Conservation (phyloP, 2,329 filamentous ascomycete species). For the Ambrosiella beaveri region DNA sequence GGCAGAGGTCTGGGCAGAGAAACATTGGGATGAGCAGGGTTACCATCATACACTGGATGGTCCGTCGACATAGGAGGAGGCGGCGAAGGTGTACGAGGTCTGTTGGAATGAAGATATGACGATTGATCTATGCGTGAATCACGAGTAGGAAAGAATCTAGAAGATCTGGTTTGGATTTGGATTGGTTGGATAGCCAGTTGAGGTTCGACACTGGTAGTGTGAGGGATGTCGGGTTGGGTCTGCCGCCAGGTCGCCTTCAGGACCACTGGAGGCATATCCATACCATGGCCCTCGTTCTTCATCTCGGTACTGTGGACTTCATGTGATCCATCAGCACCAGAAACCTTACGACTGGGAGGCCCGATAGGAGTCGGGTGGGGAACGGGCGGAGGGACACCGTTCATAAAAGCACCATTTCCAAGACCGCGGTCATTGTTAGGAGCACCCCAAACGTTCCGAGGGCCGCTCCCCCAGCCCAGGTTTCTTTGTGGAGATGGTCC, state of each 20-base stretch:
- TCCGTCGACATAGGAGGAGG: constrained; percentile 53
- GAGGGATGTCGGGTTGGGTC: not conserved
- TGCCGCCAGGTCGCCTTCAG: constrained; percentile 11
- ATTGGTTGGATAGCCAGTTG: not conserved
- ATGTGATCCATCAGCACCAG: not conserved
- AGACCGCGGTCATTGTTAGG: constrained; percentile 54
- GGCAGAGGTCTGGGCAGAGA: constrained; percentile 53
- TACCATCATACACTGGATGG: constrained; percentile 57
- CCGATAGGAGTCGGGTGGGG: constrained; percentile 30
- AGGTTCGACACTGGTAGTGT: not conserved
- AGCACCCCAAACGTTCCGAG: constrained; percentile 55
- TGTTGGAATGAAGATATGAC: not conserved
- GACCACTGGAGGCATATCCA: constrained; percentile 5
- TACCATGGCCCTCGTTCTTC: not conserved
- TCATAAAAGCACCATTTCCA: constrained; percentile 59
- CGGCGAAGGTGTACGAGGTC: constrained; percentile 41
- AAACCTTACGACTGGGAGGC: constrained; percentile 18
- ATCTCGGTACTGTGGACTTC: not conserved
- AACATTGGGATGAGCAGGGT: constrained; percentile 47
- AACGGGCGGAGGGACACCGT: constrained; percentile 22
- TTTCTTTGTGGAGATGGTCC: constrained; percentile 7
- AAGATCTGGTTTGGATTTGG: constrained; percentile 32
- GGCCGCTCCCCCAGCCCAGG: constrained; percentile 26
- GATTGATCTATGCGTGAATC: constrained; percentile 25
- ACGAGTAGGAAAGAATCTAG: constrained; percentile 43